phyloP scores from a whole-genome alignment of 2,329 filamentous ascomycete genomes.

The Tolypocladium album region DNA sequence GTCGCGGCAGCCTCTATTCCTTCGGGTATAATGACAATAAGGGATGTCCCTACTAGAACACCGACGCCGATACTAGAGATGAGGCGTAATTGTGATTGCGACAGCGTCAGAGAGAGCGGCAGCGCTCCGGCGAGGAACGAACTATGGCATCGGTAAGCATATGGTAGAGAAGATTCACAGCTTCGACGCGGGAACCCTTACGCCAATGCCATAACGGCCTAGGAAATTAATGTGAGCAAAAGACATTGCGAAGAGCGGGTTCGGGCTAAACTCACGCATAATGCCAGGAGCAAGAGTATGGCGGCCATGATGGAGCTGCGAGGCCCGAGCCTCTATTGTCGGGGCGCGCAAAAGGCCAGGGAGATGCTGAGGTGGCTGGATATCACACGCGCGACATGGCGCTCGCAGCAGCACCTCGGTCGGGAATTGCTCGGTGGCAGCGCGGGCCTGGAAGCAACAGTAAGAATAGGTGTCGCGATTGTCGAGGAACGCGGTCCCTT shows the following conservation, averaged over 20 bases:
- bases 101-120: constrained; percentile 79
- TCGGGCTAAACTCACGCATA: constrained; percentile 24
- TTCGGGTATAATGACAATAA: constrained; percentile 96
- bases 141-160: constrained; percentile 32
- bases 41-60: constrained; percentile 84
- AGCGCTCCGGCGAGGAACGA: constrained; percentile 90
- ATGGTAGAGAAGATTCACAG: background rate
- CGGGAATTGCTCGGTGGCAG: background rate
- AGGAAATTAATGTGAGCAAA: background rate
- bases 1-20: constrained; percentile 83
- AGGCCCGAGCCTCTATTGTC: background rate
- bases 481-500: background rate
- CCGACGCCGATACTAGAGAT: constrained; percentile 91
- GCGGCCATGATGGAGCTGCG: constrained; percentile 23
- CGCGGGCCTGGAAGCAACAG: background rate
- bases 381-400: background rate
- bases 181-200: constrained; percentile 22
- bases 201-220: constrained; percentile 50
- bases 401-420: background rate
- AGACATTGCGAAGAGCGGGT: background rate
- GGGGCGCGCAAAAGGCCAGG: background rate
- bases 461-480: background rate
- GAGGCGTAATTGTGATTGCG: constrained; percentile 74
- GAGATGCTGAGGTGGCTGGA: background rate
- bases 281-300: constrained; percentile 26